phyloP scores from a whole-genome alignment of 495 filamentous ascomycete species.

The Chaetomidium leptoderma region DNA sequence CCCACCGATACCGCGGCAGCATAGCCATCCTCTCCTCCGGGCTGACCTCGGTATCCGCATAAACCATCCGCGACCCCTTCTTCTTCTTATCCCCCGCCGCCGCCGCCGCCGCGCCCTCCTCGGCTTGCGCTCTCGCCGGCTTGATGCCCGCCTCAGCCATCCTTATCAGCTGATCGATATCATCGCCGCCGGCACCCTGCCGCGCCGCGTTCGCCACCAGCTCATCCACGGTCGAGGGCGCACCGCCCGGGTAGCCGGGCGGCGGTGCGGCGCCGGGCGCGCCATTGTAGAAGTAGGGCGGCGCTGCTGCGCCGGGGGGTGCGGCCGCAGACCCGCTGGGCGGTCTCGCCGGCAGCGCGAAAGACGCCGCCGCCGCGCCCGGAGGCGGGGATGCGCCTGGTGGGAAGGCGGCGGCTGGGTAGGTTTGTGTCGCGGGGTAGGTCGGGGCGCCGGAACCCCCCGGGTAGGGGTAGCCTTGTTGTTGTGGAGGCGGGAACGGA shows the following conservation, averaged over 20 bases:
- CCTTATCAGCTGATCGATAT: conserved; percentile 55
- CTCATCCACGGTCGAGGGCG: conserved; percentile 57
- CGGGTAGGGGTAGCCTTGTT: conserved; percentile 34
- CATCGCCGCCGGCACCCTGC: conserved; percentile 38
- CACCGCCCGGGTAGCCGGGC: conserved; percentile 20
- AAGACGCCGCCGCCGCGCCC: conserved; percentile 19
- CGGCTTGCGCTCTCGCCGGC: conserved; percentile 21
- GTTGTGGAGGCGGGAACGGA: conserved; percentile 43
- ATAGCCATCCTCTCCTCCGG: conserved; percentile 84
- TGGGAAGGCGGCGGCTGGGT: conserved; percentile 33
- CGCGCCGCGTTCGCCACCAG: conserved; percentile 52
- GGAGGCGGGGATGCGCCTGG: conserved; percentile 26
- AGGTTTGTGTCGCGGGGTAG: conserved; percentile 35
- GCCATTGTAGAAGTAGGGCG: conserved; percentile 22
- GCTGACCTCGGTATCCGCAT: conserved; percentile 70
- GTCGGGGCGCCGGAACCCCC: conserved; percentile 25
- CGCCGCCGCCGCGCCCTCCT: conserved; percentile 37
- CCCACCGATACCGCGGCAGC: conserved; percentile 67
- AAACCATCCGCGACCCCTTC: conserved; percentile 67
- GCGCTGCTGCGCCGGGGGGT: conserved; percentile 15
- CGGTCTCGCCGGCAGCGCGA: conserved; percentile 41
- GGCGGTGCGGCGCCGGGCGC: conserved; percentile 15
- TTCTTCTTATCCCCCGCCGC: conserved; percentile 60
- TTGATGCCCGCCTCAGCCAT: conserved; percentile 56
- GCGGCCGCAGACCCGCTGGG: conserved; percentile 25